These are phyloP conservation scores for Diaporthe citriasiana DNA, from an alignment of 2,329 filamentous ascomycete genomes.

Conservation along the genomic window DNA sequence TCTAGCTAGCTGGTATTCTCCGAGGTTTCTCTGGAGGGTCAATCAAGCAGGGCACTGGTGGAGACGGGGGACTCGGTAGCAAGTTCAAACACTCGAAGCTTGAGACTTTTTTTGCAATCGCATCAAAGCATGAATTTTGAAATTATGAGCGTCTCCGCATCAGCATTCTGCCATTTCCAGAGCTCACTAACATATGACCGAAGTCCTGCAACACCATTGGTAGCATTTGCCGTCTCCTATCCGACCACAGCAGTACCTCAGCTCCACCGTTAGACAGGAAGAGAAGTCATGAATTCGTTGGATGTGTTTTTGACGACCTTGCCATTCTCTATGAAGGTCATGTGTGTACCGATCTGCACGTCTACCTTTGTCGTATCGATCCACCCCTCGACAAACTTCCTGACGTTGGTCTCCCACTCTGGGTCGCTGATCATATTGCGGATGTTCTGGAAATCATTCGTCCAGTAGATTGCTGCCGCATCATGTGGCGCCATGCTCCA, in stretches of 20 bases:
- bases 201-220: neutral
- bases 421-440: conserved; percentile 32
- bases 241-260: too few relatives aligned
- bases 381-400: neutral
- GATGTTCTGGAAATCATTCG: conserved; percentile 43
- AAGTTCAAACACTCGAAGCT: too few relatives aligned
- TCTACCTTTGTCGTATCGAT: conserved; percentile 39
- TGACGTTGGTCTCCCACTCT: neutral
- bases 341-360: conserved; percentile 41
- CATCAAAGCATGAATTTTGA: neutral
- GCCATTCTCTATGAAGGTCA: conserved; percentile 41
- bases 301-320: conserved; percentile 40
- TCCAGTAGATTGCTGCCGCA: conserved; percentile 42
- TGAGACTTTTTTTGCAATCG: too few relatives aligned
- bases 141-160: neutral
- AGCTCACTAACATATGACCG: neutral
- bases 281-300: neutral
- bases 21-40: neutral
- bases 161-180: neutral
- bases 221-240: too few relatives aligned
- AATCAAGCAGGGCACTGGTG: neutral
- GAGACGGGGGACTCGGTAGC: neutral
- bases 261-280: too few relatives aligned
- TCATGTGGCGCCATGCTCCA: conserved; percentile 44
- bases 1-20: neutral